Conservation (phyloP, 169 alveolate genomes). For the Eimeria praecox region DNA sequence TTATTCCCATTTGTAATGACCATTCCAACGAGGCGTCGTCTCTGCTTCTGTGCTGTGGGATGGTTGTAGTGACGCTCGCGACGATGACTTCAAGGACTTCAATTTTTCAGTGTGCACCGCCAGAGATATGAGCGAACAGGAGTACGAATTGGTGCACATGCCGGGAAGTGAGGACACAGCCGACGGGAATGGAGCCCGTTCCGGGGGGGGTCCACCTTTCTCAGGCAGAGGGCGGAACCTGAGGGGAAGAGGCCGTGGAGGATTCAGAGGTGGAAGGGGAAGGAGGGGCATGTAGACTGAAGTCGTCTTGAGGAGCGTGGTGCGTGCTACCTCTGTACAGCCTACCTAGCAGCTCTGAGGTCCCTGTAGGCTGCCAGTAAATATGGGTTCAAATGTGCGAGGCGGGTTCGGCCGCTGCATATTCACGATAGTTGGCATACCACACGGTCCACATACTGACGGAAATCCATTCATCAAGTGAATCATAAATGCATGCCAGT, state of each 20-base stretch:
- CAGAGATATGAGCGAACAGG: conserved; percentile 62
- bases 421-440: neutral
- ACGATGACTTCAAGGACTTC: conserved; percentile 65
- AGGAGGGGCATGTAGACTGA: conserved; percentile 52
- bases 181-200: conserved; percentile 27
- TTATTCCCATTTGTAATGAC: neutral
- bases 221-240: conserved; percentile 37
- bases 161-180: conserved; percentile 32
- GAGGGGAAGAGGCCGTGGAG: conserved; percentile 50
- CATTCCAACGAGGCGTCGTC: neutral
- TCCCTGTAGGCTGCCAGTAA: neutral
- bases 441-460: neutral
- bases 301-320: neutral
- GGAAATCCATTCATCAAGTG: neutral
- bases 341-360: neutral
- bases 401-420: neutral
- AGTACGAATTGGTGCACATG: conserved; percentile 57
- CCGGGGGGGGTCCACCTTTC: conserved; percentile 15
- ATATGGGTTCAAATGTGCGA: neutral
- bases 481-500: neutral
- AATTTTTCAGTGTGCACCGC: conserved; percentile 64
- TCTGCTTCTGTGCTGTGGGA: neutral
- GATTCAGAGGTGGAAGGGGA: conserved; percentile 58
- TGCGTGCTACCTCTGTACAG: neutral
- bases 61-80: conserved; percentile 43